Evolutionary conservation across 208 protist genomes (phyloP).

Genomic region (Leishmania guyanensis): DNA sequence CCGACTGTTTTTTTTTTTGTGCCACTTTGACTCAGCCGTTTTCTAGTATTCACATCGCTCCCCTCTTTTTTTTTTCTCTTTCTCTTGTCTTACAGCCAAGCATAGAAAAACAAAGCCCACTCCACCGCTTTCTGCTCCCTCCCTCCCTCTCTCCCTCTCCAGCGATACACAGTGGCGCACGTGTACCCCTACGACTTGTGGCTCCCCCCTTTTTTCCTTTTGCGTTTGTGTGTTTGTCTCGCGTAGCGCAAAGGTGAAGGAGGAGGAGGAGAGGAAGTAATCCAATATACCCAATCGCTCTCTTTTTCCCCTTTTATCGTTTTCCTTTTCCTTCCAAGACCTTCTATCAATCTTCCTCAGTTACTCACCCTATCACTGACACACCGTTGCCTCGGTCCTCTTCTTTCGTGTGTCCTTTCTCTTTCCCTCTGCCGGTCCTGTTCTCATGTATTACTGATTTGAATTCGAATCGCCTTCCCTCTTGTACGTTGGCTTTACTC

Average conservation of each 20-base stretch:
- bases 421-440: no score
- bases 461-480: no score
- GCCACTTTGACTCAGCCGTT: neutral
- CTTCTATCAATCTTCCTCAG: no score
- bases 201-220: conserved; percentile 13
- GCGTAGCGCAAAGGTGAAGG: no score
- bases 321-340: conserved; percentile 2
- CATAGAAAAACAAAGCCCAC: neutral
- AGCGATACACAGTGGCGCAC: neutral
- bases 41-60: neutral
- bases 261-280: no score
- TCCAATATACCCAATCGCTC: conserved; percentile 6
- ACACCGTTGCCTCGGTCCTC: no score
- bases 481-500: no score
- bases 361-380: no score
- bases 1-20: neutral
- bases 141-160: conserved; percentile 12
- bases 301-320: conserved; percentile 3
- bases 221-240: conserved; percentile 5
- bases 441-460: neutral
- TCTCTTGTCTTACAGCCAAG: neutral
- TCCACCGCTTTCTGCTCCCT: neutral
- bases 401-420: no score
- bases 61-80: neutral
- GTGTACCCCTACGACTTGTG: neutral